Evolutionary conservation across 441 rosid genomes (phyloP).

Genomic region (Oxalis stricta): DNA sequence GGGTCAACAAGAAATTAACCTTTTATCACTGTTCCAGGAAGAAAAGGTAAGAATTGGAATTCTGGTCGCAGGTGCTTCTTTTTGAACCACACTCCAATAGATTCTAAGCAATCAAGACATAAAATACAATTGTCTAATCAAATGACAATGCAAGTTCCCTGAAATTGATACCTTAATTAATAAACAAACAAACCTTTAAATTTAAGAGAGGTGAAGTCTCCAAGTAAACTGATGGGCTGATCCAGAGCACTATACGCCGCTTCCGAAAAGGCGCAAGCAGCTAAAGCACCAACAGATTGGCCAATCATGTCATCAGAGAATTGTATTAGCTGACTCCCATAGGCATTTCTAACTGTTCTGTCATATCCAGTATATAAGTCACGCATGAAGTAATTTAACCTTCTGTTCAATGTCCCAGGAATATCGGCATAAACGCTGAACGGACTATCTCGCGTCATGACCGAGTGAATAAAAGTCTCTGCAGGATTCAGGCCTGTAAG

Average conservation of each 20-base stretch:
- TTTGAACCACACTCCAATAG: constrained; percentile 82
- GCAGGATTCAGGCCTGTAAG: constrained; percentile 70
- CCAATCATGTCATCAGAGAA: constrained; percentile 49
- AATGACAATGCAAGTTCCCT: not conserved
- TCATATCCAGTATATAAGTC: constrained; percentile 69
- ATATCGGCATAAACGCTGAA: constrained; percentile 95
- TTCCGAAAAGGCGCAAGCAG: constrained; percentile 88
- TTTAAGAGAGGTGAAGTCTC: constrained; percentile 86
- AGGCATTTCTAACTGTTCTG: constrained; percentile 79
- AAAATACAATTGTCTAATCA: no score
- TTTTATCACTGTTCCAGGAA: constrained; percentile 59
- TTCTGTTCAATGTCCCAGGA: constrained; percentile 79
- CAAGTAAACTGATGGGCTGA: constrained; percentile 86
- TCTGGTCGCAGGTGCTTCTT: constrained; percentile 41
- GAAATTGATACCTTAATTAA: not conserved
- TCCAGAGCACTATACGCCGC: constrained; percentile 96
- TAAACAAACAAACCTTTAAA: constrained; percentile 51
- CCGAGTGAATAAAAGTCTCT: constrained; percentile 84
- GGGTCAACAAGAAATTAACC: constrained; percentile 28
- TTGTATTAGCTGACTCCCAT: constrained; percentile 73
- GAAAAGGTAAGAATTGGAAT: no score
- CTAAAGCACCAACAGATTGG: constrained; percentile 67
- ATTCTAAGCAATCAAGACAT: constrained; percentile 32
- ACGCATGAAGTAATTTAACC: constrained; percentile 88
- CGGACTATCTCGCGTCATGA: constrained; percentile 71